phyloP scores from a whole-genome alignment of 768 basidiomycete species.

The Phaeotremella skinneri region DNA sequence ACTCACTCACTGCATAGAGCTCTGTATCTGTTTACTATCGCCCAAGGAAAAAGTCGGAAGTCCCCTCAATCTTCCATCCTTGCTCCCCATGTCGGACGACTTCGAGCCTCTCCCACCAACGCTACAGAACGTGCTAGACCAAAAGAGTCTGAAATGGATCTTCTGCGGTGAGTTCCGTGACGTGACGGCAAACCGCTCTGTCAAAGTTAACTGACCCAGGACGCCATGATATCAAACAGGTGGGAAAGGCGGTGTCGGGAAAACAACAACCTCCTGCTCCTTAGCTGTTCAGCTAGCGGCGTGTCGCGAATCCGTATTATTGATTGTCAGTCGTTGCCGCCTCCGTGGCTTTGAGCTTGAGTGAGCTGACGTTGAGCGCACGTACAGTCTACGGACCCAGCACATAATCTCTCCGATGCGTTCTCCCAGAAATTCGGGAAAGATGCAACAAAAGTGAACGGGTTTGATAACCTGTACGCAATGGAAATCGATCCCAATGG shows the following conservation, averaged over 20 bases:
- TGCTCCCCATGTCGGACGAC: constrained; percentile 32
- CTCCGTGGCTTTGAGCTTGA: background rate
- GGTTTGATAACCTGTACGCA: constrained; percentile 91
- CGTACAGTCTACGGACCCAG: constrained; percentile 92
- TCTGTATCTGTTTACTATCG: background rate
- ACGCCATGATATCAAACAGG: constrained; percentile 59
- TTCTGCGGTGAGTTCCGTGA: constrained; percentile 76
- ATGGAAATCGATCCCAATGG: constrained; percentile 99
- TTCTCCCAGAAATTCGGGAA: constrained; percentile 99
- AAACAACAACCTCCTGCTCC: constrained; percentile 97
- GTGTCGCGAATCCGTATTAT: constrained; percentile 87
- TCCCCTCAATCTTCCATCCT: too few species aligned
- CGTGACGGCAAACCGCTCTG: background rate
- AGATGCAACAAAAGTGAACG: constrained; percentile 96
- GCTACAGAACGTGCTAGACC: constrained; percentile 91
- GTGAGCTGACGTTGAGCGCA: constrained; percentile 2
- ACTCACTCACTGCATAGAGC: too few species aligned
- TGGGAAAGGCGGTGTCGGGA: constrained; percentile 98
- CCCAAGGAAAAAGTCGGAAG: background rate
- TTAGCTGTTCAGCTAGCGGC: constrained; percentile 93
- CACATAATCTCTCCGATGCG: constrained; percentile 94
- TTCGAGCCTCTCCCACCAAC: constrained; percentile 73
- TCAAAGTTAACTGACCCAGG: constrained; percentile 2
- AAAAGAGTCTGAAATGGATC: constrained; percentile 91
- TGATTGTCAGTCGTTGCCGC: constrained; percentile 67